phyloP scores from a whole-genome alignment of 495 filamentous ascomycete genomes.

The Penicillium turbatum region DNA sequence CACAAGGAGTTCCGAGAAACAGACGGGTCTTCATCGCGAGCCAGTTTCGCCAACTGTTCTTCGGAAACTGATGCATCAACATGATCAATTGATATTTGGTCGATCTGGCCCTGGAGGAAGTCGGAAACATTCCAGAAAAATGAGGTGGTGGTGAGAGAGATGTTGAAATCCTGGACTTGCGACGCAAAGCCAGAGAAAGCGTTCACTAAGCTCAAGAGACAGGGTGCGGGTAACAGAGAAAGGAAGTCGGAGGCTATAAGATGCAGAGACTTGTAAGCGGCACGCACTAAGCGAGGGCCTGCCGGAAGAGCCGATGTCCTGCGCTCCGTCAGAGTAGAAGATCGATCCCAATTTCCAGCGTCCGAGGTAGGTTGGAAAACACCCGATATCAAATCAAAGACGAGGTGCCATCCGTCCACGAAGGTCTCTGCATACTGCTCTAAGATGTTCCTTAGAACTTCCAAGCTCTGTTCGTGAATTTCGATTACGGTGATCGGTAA shows the following conservation, averaged over 20 bases:
- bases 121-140: constrained; percentile 96
- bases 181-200: constrained; percentile 82
- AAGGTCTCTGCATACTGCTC: constrained; percentile 87
- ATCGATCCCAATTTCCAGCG: constrained; percentile 16
- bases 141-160: constrained; percentile 87
- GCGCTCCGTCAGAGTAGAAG: constrained; percentile 15
- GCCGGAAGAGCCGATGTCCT: constrained; percentile 41
- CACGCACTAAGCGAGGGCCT: constrained; percentile 70
- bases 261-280: constrained; percentile 83
- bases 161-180: constrained; percentile 89
- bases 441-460: constrained; percentile 73
- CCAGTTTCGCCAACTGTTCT: constrained; percentile 32
- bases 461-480: constrained; percentile 76
- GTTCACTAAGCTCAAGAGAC: constrained; percentile 79
- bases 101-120: constrained; percentile 57
- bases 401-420: constrained; percentile 73
- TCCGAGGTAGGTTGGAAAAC: constrained; percentile 58
- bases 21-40: constrained; percentile 33
- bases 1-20: constrained; percentile 62
- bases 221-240: constrained; percentile 67
- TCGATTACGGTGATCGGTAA: constrained; percentile 58
- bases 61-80: constrained; percentile 40
- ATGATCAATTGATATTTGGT: constrained; percentile 40
- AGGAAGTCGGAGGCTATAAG: constrained; percentile 94
- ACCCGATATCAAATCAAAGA: constrained; percentile 80